Evolutionary conservation across 345 rosid species (phyloP), one percentile per base, ranked within the genome.

Genomic region (Gossypioides kirkii): DNA sequence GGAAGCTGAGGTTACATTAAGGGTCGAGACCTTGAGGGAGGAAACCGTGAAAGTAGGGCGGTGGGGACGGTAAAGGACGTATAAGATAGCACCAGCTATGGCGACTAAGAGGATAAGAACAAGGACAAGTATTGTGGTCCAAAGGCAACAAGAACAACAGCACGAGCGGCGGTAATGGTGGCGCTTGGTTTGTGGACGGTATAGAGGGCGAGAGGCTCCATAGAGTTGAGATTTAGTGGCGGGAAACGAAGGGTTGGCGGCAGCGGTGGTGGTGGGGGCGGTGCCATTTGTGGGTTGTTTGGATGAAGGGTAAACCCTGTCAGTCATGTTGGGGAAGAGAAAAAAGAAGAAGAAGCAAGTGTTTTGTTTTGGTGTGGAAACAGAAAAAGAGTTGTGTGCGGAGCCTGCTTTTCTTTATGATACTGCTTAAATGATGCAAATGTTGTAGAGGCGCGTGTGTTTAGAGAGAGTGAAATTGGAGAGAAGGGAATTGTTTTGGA

Each of bases 1-100:
- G 49, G 83, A 78, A 61, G 85, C 17, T 11, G 97, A 78, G 38
- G 95, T 87, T 76, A 90, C 71, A 49, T 88, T 91, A 42, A 91
- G 83, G 36, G 91, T 41, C 3, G 89, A 77, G 71, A 94, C 52
- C 77, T 81, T 87, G 80, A 91, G 78, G 18, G 86, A 74, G 58
- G 93, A 80, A 75, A 94, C 86, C 65, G 84, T 20, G 88, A 91
- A 90, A 73, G 77, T 22, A 0, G 97, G 97, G 26, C 85, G 90
- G 61, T 87, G 92, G 28, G 97, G 98, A 58, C 90, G 90, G 89
- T 91, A 94, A 56, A 91, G 69, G 61, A 83, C 73, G 88, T 90
- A 94, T 3, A 94, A 2, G 68, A 84, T 65, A 17, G 81, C 86
- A 0, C 84, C 83, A 2, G 88, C 87, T 28, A 79, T 14, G 71